Percentiles rank a stretch among this genome's conserved stretches.
Evolutionary conservation across 2,329 filamentous ascomycete genomes (phyloP).

Genomic region (Thelonectria rubi): DNA sequence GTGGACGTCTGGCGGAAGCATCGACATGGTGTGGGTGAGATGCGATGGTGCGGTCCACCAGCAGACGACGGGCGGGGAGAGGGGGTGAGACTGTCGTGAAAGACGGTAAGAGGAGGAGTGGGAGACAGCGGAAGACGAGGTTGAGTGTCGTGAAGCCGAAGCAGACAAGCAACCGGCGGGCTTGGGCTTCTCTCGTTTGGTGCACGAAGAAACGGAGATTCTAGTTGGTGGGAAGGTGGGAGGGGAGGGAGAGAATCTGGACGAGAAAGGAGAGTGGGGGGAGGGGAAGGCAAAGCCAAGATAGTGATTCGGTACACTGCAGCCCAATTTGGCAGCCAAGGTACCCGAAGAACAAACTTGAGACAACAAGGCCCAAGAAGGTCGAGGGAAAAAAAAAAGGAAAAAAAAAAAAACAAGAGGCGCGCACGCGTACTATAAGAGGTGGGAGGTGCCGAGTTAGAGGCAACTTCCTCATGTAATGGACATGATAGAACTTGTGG

Average conservation of each 20-base stretch:
- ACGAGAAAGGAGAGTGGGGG: slow-evolving; percentile 41
- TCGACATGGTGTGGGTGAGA: slow-evolving; percentile 69
- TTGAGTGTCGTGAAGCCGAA: slow-evolving; percentile 24
- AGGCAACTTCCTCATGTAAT: no score
- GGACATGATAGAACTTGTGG: no score
- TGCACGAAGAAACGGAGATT: slow-evolving; percentile 38
- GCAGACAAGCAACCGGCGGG: slow-evolving; percentile 27
- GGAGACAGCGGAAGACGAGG: slow-evolving; percentile 11
- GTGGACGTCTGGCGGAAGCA: slow-evolving; percentile 85
- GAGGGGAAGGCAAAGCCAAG: slow-evolving; percentile 32
- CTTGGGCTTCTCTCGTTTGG: slow-evolving; percentile 32
- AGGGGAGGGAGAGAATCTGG: slow-evolving; percentile 39
- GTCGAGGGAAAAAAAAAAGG: slow-evolving; percentile 17
- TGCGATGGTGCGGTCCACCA: slow-evolving; percentile 45
- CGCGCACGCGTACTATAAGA: no score
- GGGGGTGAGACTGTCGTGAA: slow-evolving; percentile 25
- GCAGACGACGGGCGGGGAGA: slow-evolving; percentile 36
- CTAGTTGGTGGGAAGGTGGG: slow-evolving; percentile 37
- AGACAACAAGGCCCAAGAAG: slow-evolving; percentile 3
- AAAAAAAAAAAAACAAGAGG: slow-evolving; percentile 5
- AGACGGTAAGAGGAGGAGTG: slow-evolving; percentile 6
- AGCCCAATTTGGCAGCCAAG: slow-evolving; percentile 8
- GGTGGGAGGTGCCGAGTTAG: no score
- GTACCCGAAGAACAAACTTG: slow-evolving; percentile 1
- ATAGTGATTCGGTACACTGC: neutral